These are phyloP conservation scores for Thermothielavioides terrestris DNA, from an alignment of 495 filamentous ascomycete genomes.

Conservation along the genomic window DNA sequence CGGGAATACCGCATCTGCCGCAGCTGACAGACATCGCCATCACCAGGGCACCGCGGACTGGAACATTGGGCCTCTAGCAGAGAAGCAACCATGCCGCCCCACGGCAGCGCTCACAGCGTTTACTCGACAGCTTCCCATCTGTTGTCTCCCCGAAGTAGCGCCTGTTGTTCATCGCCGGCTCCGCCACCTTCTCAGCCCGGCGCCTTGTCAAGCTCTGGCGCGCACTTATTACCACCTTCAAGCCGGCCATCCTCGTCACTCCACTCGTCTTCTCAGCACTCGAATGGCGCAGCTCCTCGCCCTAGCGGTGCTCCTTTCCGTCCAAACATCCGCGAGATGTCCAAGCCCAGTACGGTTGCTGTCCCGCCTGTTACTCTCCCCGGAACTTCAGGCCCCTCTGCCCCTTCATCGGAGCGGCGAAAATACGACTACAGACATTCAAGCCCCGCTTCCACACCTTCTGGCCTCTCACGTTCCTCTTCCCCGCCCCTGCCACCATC, in stretches of 20 bases:
- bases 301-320: neutral
- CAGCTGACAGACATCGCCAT: neutral
- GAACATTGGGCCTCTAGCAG: neutral
- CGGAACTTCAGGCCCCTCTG: neutral
- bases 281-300: neutral
- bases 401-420: neutral
- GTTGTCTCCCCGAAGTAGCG: slow-evolving; percentile 13
- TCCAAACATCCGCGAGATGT: neutral
- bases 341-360: neutral
- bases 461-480: neutral
- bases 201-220: neutral
- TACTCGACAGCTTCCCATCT: slow-evolving; percentile 20
- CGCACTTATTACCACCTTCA: neutral
- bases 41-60: neutral
- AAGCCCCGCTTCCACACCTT: neutral
- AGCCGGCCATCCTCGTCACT: neutral
- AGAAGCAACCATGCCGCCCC: slow-evolving; percentile 8
- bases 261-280: slow-evolving; percentile 7
- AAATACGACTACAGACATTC: neutral
- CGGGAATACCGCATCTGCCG: too few species aligned
- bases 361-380: neutral
- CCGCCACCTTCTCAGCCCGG: neutral
- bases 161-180: neutral
- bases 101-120: slow-evolving; percentile 14
- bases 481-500: neutral